These are phyloP conservation scores for Ophiostoma montium DNA, from an alignment of 2,329 filamentous ascomycete genomes.

Conservation along the genomic window DNA sequence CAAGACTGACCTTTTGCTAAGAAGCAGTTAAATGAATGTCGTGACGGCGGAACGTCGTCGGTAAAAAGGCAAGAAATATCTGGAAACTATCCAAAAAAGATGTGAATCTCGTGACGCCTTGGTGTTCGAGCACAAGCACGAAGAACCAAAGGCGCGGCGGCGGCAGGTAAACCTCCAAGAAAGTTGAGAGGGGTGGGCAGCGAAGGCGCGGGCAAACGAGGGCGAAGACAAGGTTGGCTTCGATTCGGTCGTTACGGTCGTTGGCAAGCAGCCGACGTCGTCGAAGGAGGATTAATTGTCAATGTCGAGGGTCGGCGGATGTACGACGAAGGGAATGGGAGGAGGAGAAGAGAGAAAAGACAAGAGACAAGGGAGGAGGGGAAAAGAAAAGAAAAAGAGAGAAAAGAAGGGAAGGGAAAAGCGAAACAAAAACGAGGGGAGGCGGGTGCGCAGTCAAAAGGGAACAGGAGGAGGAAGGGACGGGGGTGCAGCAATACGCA, in stretches of 20 bases:
- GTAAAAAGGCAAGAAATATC: background rate
- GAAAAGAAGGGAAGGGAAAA: background rate
- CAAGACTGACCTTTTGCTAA: background rate
- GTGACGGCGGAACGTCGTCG: constrained; percentile 1
- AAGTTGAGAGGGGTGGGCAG: background rate
- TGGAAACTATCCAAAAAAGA: background rate
- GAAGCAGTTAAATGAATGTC: constrained; percentile 1
- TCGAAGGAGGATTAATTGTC: constrained; percentile 15
- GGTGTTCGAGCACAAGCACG: too few species aligned
- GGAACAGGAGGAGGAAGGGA: background rate
- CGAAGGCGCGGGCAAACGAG: constrained; percentile 2
- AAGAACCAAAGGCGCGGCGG: too few species aligned
- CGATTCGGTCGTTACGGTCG: constrained; percentile 17
- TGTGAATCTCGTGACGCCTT: background rate
- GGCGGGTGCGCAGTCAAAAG: background rate
- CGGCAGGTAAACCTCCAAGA: constrained; percentile 6
- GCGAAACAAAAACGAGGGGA: constrained; percentile 3
- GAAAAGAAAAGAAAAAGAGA: background rate
- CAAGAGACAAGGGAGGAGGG: background rate
- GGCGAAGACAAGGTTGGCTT: constrained; percentile 13
- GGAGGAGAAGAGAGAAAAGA: background rate
- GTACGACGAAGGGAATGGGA: constrained; percentile 8
- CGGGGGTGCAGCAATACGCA: too few species aligned
- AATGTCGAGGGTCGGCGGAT: constrained; percentile 17
- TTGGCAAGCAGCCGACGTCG: constrained; percentile 15